phyloP scores from a whole-genome alignment of 2,329 filamentous ascomycete genomes.

The Westerdykella sp. region DNA sequence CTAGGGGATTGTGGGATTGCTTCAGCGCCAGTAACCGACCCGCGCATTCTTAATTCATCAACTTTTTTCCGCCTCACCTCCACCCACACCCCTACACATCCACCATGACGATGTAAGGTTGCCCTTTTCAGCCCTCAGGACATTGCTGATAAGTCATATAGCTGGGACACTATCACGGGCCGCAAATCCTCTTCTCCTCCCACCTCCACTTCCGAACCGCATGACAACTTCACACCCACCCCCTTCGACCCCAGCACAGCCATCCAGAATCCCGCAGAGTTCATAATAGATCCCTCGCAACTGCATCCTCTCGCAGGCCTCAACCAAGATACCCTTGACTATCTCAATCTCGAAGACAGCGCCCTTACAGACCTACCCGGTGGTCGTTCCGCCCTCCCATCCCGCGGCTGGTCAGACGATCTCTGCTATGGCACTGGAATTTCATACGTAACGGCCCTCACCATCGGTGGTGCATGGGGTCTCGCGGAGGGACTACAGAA shows the following conservation, averaged over 20 bases:
- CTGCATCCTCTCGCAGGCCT: conserved; percentile 91
- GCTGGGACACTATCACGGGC: conserved; percentile 55
- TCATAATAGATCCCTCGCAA: conserved; percentile 82
- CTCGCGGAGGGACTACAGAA: conserved; percentile 80
- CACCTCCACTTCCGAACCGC: conserved; percentile 39
- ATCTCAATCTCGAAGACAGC: conserved; percentile 89
- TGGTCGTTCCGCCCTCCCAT: conserved; percentile 80
- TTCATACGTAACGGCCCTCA: conserved; percentile 83
- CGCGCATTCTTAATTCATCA: conserved; percentile 3
- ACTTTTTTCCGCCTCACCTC: conserved; percentile 11
- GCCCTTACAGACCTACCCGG: conserved; percentile 80
- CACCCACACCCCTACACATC: conserved; percentile 9
- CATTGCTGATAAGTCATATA: conserved; percentile 3
- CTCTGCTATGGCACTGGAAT: conserved; percentile 95
- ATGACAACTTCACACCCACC: conserved; percentile 47
- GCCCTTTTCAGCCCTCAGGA: background rate
- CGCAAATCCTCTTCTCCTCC: conserved; percentile 49
- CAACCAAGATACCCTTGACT: conserved; percentile 89
- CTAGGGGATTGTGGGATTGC: conserved; percentile 15
- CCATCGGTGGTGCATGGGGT: conserved; percentile 85
- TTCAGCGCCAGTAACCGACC: conserved; percentile 10
- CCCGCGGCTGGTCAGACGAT: conserved; percentile 95
- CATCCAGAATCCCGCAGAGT: conserved; percentile 74
- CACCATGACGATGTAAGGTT: conserved; percentile 34
- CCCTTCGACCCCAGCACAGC: conserved; percentile 65